These are phyloP conservation scores for Terfezia boudieri DNA, from an alignment of 495 filamentous ascomycete genomes.

Conservation along the genomic window DNA sequence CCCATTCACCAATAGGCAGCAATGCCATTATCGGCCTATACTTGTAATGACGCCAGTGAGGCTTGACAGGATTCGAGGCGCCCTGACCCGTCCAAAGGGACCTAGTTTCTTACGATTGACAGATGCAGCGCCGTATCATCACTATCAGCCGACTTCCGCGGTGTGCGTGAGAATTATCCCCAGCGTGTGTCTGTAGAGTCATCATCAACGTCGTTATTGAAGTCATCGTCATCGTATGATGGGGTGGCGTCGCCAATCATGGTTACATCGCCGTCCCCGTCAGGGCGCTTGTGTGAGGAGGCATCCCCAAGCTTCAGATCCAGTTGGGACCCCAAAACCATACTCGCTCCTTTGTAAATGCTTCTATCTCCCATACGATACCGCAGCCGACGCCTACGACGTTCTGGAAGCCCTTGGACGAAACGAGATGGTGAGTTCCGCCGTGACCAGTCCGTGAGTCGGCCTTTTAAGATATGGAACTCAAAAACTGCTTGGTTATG, in stretches of 20 bases:
- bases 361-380: slow-evolving; percentile 52
- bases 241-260: slow-evolving; percentile 2
- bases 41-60: slow-evolving; percentile 37
- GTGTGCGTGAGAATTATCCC: no score
- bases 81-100: no score
- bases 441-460: slow-evolving; percentile 62
- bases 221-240: slow-evolving; percentile 10
- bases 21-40: slow-evolving; percentile 83
- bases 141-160: no score
- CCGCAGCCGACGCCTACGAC: slow-evolving; percentile 60
- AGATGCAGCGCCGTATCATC: no score
- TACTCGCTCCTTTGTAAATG: slow-evolving; percentile 31
- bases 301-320: slow-evolving; percentile 29
- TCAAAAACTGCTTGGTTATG: slow-evolving; percentile 46
- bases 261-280: slow-evolving; percentile 1
- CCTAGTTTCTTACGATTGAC: no score
- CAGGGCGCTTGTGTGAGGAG: neutral
- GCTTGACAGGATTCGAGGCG: no score
- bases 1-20: slow-evolving; percentile 35
- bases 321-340: slow-evolving; percentile 76
- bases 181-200: no score
- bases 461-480: slow-evolving; percentile 51
- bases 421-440: slow-evolving; percentile 54
- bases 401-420: slow-evolving; percentile 44
- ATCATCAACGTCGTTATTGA: no score